Percentiles rank a stretch among this genome's conserved stretches.
Evolutionary conservation across 2,329 filamentous ascomycete species (phyloP).

Genomic region (Fusarium camptoceras): DNA sequence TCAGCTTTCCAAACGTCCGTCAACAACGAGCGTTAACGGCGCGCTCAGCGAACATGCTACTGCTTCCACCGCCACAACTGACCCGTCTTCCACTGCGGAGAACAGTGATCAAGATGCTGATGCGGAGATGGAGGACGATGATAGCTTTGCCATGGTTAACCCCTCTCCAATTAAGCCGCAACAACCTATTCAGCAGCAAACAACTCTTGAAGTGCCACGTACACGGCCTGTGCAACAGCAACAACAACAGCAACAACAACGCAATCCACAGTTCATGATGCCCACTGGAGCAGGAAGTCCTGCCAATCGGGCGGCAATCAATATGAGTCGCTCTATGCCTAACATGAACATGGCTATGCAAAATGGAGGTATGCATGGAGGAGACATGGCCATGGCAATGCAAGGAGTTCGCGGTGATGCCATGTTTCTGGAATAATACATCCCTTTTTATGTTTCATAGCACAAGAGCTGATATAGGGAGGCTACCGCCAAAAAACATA

Average conservation of each 20-base stretch:
- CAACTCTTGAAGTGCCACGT: slow-evolving; percentile 58
- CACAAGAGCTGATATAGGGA: slow-evolving; percentile 17
- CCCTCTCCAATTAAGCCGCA: slow-evolving; percentile 55
- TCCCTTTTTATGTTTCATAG: slow-evolving; percentile 5
- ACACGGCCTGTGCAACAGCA: slow-evolving; percentile 51
- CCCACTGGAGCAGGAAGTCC: slow-evolving; percentile 55
- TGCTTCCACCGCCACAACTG: slow-evolving; percentile 50
- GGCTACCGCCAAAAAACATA: slow-evolving; percentile 24
- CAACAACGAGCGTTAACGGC: slow-evolving; percentile 53
- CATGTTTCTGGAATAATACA: slow-evolving; percentile 64
- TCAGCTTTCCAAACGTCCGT: slow-evolving; percentile 46
- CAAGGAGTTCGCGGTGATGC: slow-evolving; percentile 60
- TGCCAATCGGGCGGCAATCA: slow-evolving; percentile 53
- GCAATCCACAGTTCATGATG: slow-evolving; percentile 54
- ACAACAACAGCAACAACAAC: slow-evolving; percentile 55
- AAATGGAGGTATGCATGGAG: slow-evolving; percentile 54
- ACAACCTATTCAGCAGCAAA: slow-evolving; percentile 55
- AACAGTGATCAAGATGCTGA: slow-evolving; percentile 60
- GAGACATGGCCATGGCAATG: slow-evolving; percentile 60
- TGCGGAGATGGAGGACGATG: slow-evolving; percentile 69
- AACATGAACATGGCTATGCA: slow-evolving; percentile 60
- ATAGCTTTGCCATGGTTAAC: slow-evolving; percentile 64
- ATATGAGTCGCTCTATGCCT: slow-evolving; percentile 59
- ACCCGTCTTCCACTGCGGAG: slow-evolving; percentile 58
- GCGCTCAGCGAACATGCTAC: slow-evolving; percentile 51